Evolutionary conservation across 495 filamentous ascomycete genomes (phyloP).

Genomic region (Aspergillus bertholletiae): DNA sequence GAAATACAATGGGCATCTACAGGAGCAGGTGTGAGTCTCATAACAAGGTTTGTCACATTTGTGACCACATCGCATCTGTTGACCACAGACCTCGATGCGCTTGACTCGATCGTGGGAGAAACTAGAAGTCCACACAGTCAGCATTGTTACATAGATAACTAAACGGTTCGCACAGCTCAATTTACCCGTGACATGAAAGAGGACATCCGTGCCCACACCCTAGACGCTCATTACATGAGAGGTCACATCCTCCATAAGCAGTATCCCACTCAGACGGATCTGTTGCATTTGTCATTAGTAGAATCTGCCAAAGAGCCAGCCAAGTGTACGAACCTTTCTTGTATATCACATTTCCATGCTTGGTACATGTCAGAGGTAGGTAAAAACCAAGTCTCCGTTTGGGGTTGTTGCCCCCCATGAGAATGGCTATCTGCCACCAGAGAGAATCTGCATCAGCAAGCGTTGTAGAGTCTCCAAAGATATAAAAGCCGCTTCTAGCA

Average conservation of each 20-base stretch:
- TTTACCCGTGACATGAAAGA: slow-evolving; percentile 38
- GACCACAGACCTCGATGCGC: slow-evolving; percentile 28
- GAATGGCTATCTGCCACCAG: slow-evolving; percentile 35
- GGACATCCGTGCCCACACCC: slow-evolving; percentile 40
- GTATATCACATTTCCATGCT: slow-evolving; percentile 30
- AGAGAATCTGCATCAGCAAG: slow-evolving; percentile 33
- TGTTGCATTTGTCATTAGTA: slow-evolving; percentile 10
- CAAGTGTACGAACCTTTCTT: slow-evolving; percentile 15
- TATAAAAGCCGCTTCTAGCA: slow-evolving; percentile 78
- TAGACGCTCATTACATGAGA: slow-evolving; percentile 27
- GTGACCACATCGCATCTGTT: slow-evolving; percentile 29
- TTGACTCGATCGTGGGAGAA: slow-evolving; percentile 25
- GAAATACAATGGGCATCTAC: slow-evolving; percentile 11
- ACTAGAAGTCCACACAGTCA: slow-evolving; percentile 8
- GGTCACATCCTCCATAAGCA: slow-evolving; percentile 47
- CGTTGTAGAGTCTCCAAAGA: slow-evolving; percentile 74
- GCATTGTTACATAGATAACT: background rate
- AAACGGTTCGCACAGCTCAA: background rate
- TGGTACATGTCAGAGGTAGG: slow-evolving; percentile 39
- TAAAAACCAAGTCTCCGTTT: slow-evolving; percentile 27
- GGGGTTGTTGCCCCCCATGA: slow-evolving; percentile 21
- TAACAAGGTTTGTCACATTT: slow-evolving; percentile 20
- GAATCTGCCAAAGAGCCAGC: background rate
- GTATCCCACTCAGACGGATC: slow-evolving; percentile 47
- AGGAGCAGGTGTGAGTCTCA: slow-evolving; percentile 10